These are phyloP conservation scores for Starmerella bombi DNA, from an alignment of 805 yeast species.

Conservation along the genomic window DNA sequence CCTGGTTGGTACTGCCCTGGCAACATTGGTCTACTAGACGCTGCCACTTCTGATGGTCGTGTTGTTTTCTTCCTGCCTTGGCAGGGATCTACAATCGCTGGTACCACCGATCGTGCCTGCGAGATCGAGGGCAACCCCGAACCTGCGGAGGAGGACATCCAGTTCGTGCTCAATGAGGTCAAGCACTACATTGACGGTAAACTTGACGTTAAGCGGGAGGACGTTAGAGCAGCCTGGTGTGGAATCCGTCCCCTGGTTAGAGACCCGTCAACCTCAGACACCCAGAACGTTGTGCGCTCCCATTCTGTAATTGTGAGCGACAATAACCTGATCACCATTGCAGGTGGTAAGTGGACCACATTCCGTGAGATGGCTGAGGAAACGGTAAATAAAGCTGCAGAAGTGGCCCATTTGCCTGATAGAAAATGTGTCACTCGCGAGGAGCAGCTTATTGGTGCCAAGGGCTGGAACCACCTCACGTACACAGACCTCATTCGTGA, in stretches of 20 bases:
- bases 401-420: slow-evolving; percentile 21
- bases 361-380: slow-evolving; percentile 97
- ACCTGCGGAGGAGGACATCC: slow-evolving; percentile 78
- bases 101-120: slow-evolving; percentile 84
- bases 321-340: slow-evolving; percentile 70
- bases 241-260: slow-evolving; percentile 91
- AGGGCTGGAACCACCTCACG: slow-evolving; percentile 59
- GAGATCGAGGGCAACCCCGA: slow-evolving; percentile 40
- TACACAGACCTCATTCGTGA: slow-evolving; percentile 69
- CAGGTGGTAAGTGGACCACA: slow-evolving; percentile 98
- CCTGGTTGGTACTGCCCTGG: slow-evolving; percentile 88
- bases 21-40: slow-evolving; percentile 79
- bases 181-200: slow-evolving; percentile 66
- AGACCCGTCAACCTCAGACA: slow-evolving; percentile 45
- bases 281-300: slow-evolving; percentile 84
- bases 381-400: slow-evolving; percentile 61
- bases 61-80: slow-evolving; percentile 95
- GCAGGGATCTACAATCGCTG: slow-evolving; percentile 94
- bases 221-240: slow-evolving; percentile 90
- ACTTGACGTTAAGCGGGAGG: slow-evolving; percentile 78
- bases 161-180: slow-evolving; percentile 73
- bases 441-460: slow-evolving; percentile 63
- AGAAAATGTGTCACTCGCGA: slow-evolving; percentile 40
- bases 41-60: slow-evolving; percentile 86
- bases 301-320: slow-evolving; percentile 65